phyloP scores from a whole-genome alignment of 2,329 filamentous ascomycete species.

The Monosporascus ibericus region DNA sequence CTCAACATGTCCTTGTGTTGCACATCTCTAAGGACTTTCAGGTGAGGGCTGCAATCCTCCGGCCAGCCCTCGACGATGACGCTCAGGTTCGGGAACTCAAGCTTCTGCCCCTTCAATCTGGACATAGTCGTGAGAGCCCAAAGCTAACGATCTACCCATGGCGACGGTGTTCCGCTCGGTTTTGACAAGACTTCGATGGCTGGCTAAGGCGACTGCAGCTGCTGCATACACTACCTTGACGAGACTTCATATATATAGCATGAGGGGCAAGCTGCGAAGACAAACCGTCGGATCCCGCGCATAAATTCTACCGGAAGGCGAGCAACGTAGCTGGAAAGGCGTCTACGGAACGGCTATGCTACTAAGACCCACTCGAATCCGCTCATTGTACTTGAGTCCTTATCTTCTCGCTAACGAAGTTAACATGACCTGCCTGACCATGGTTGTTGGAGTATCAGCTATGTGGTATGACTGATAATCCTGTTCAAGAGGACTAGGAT shows the following conservation, averaged over 20 bases:
- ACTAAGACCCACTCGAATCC: not conserved
- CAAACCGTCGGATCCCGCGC: not conserved
- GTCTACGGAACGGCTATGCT: not conserved
- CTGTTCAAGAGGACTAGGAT: too few species aligned
- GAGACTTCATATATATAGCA: not conserved
- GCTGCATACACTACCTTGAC: too few species aligned
- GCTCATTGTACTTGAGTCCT: not conserved
- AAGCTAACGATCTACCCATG: not conserved
- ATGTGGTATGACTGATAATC: not conserved
- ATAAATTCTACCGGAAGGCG: not conserved
- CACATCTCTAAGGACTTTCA: conserved; percentile 2
- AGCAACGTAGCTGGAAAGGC: not conserved
- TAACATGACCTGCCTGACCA: not conserved
- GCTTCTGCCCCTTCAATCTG: conserved; percentile 11
- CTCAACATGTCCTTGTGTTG: conserved; percentile 5
- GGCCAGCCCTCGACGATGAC: conserved; percentile 8
- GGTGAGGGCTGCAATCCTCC: conserved; percentile 4
- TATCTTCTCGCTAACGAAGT: not conserved
- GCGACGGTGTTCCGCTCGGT: conserved; percentile 8
- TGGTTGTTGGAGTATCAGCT: not conserved
- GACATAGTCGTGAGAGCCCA: conserved; percentile 12
- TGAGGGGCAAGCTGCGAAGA: not conserved
- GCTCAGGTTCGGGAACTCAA: conserved; percentile 9
- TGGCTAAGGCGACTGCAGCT: too few species aligned
- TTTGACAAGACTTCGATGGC: not conserved